Percentiles rank a stretch among this genome's conserved stretches.
Conservation (phyloP, 1,284 basidiomycete species). For the Trichosporon asahii region DNA sequence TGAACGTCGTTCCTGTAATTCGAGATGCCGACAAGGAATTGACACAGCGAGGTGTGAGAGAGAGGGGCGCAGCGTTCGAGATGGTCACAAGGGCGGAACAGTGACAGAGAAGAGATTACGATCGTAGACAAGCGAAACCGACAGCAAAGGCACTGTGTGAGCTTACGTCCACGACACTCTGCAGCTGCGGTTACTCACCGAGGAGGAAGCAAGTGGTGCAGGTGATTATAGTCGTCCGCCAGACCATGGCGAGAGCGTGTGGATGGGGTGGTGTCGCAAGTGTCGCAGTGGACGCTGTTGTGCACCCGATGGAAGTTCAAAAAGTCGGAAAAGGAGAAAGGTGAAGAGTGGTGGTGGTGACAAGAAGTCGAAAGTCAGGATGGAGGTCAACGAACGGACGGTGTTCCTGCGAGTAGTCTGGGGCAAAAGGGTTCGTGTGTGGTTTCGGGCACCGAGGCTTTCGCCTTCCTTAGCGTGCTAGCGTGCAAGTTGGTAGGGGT, state of each 20-base stretch:
- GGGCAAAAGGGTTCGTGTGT: background rate
- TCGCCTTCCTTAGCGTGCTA: background rate
- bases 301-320: background rate
- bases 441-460: background rate
- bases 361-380: background rate
- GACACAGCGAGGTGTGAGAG: background rate
- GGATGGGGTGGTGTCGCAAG: background rate
- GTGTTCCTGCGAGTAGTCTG: background rate
- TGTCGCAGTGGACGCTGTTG: background rate
- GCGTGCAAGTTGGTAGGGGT: too few relatives aligned
- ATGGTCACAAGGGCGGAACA: background rate
- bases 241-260: conserved; percentile 35
- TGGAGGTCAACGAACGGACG: background rate
- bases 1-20: conserved; percentile 45
- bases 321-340: background rate
- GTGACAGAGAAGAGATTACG: background rate
- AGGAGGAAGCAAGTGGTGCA: conserved; percentile 47
- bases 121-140: background rate
- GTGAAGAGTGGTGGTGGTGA: background rate
- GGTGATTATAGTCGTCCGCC: conserved; percentile 44
- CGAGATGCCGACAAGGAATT: background rate
- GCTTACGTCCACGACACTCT: background rate
- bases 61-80: background rate
- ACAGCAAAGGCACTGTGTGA: background rate
- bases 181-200: conserved; percentile 28